Percentiles rank a stretch among this genome's conserved stretches.
Evolutionary conservation across 441 rosid species (phyloP).

Genomic region (Erodium texanum): DNA sequence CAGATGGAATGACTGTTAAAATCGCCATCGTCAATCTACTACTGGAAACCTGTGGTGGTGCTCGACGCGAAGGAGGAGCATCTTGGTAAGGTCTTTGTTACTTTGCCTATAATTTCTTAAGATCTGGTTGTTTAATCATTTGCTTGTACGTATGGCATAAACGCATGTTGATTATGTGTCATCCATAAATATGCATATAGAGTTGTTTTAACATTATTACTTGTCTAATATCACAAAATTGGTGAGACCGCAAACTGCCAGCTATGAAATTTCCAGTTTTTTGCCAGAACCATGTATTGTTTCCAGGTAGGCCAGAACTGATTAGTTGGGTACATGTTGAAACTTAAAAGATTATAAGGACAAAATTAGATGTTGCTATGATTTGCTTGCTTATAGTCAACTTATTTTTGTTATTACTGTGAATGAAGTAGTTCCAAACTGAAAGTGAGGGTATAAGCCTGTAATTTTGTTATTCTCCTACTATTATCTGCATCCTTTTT

Average conservation of each 20-base stretch:
- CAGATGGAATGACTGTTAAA: slow-evolving; percentile 97
- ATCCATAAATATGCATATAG: neutral
- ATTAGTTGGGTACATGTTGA: neutral
- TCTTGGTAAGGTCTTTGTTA: slow-evolving; percentile 54
- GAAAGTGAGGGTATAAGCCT: neutral
- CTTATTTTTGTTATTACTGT: neutral
- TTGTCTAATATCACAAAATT: neutral
- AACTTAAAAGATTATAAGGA: neutral
- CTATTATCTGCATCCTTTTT: neutral
- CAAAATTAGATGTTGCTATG: neutral
- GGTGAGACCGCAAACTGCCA: neutral
- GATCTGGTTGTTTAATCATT: neutral
- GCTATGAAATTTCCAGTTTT: neutral
- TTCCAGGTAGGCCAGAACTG: slow-evolving; percentile 1
- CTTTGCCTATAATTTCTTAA: neutral
- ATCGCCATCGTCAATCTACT: slow-evolving; percentile 81
- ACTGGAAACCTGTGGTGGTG: slow-evolving; percentile 79
- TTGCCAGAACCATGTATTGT: neutral
- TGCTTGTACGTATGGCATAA: neutral
- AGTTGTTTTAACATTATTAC: neutral
- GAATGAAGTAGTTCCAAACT: neutral
- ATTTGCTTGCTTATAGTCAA: neutral
- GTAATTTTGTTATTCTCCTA: neutral
- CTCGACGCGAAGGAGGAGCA: slow-evolving; percentile 60
- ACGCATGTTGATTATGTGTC: neutral